phyloP scores from a whole-genome alignment of 2,329 filamentous ascomycete species.

The Paramyrothecium roridum region DNA sequence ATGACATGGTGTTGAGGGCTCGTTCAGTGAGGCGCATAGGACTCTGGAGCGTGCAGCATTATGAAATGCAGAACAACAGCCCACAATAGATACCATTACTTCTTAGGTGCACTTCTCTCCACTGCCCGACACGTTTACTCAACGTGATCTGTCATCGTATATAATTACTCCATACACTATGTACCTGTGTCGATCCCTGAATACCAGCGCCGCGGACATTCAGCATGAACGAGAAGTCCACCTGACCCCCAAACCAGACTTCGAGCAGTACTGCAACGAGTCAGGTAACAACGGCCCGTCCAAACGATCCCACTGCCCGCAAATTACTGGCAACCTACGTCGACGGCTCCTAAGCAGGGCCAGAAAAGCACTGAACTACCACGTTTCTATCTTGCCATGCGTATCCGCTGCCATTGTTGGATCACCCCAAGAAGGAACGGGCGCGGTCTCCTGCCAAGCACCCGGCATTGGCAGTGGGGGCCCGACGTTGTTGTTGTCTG shows the following conservation, averaged over 20 bases:
- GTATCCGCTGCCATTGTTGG: conserved; percentile 26
- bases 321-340: no score
- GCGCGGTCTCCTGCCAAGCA: conserved; percentile 17
- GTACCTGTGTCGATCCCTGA: no score
- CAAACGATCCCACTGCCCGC: no score
- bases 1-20: neutral
- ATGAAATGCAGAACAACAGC: neutral
- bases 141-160: neutral
- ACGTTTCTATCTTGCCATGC: conserved; percentile 15
- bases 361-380: conserved; percentile 4
- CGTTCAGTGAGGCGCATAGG: neutral
- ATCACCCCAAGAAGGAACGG: conserved; percentile 25
- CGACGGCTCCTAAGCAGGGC: no score
- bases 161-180: neutral
- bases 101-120: neutral
- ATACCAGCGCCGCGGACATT: no score
- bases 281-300: no score
- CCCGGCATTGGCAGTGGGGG: conserved; percentile 29
- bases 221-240: neutral
- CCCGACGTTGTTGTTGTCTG: conserved; percentile 15
- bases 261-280: no score
- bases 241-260: neutral
- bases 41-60: neutral
- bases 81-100: neutral
- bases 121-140: no score